These are phyloP conservation scores for Tulasnella sp. DNA, from an alignment of 768 basidiomycete species.

Conservation along the genomic window DNA sequence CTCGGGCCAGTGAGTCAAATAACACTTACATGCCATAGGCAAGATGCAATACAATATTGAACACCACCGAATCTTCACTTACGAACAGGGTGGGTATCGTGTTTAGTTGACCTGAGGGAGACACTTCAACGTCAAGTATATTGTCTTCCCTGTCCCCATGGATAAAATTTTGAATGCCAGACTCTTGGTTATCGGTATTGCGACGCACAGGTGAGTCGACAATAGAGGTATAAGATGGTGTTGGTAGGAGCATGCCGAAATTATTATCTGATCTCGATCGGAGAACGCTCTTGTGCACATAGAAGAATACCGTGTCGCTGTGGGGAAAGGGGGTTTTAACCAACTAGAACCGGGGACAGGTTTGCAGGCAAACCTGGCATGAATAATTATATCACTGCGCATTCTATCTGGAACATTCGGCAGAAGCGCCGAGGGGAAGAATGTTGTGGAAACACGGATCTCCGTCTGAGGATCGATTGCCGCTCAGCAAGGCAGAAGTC, in stretches of 20 bases:
- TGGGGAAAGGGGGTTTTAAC: not conserved
- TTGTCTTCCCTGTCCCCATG: not conserved
- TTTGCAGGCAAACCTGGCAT: not conserved
- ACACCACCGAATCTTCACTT: constrained; percentile 47
- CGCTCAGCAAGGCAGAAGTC: not conserved
- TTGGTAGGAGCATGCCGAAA: constrained; percentile 46
- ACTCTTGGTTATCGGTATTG: not conserved
- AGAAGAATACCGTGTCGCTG: constrained; percentile 77
- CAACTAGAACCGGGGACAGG: too few species aligned
- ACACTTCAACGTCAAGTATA: not conserved
- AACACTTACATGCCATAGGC: constrained; percentile 25
- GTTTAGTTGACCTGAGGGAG: not conserved
- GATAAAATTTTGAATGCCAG: not conserved
- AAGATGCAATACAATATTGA: constrained; percentile 31
- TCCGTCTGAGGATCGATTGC: not conserved
- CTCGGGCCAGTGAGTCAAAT: too few species aligned
- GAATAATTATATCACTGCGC: not conserved
- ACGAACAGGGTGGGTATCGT: constrained; percentile 43
- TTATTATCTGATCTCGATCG: constrained; percentile 58
- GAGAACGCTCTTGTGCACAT: constrained; percentile 62
- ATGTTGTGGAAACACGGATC: not conserved
- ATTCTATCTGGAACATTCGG: not conserved
- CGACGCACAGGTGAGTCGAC: constrained; percentile 36
- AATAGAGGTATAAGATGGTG: not conserved
- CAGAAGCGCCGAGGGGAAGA: constrained; percentile 2